Conservation (phyloP, 352 stramenopile genomes). For the Pythium biforme region DNA sequence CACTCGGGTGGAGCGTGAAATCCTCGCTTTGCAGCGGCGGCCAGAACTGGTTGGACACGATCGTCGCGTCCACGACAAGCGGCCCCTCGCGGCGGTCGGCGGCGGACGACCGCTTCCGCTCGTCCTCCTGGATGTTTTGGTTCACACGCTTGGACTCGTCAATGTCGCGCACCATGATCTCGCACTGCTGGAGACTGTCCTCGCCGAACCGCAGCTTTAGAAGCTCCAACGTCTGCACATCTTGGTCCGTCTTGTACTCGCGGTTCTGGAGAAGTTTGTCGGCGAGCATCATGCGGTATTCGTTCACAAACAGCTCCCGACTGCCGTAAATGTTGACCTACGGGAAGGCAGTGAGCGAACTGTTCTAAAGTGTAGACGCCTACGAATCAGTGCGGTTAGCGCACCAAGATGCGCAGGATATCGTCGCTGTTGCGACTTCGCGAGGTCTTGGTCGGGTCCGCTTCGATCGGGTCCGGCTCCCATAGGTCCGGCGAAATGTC, state of each 20-base stretch:
- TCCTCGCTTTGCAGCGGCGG: constrained; percentile 93
- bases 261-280: constrained; percentile 95
- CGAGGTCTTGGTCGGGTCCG: constrained; percentile 77
- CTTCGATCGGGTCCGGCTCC: constrained; percentile 88
- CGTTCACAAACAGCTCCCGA: constrained; percentile 98
- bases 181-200: constrained; percentile 92
- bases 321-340: constrained; percentile 97
- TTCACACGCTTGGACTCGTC: constrained; percentile 96
- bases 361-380: too few species aligned
- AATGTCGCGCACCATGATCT: constrained; percentile 98
- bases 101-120: constrained; percentile 13
- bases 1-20: constrained; percentile 87
- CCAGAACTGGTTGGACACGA: constrained; percentile 98
- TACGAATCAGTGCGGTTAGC: too few species aligned
- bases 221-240: constrained; percentile 95
- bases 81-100: not conserved
- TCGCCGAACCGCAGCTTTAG: constrained; percentile 97
- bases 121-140: constrained; percentile 76
- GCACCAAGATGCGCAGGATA: constrained; percentile 96
- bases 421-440: constrained; percentile 88
- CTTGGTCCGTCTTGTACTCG: constrained; percentile 93
- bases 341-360: not conserved
- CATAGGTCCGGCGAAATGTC: constrained; percentile 86
- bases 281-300: constrained; percentile 97
- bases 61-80: constrained; percentile 85